A percentile compares a stretch with the other conserved stretches of the same genome.
phyloP scores from a whole-genome alignment of 2,329 filamentous ascomycete species.

The Pestalotiopsis sp. region DNA sequence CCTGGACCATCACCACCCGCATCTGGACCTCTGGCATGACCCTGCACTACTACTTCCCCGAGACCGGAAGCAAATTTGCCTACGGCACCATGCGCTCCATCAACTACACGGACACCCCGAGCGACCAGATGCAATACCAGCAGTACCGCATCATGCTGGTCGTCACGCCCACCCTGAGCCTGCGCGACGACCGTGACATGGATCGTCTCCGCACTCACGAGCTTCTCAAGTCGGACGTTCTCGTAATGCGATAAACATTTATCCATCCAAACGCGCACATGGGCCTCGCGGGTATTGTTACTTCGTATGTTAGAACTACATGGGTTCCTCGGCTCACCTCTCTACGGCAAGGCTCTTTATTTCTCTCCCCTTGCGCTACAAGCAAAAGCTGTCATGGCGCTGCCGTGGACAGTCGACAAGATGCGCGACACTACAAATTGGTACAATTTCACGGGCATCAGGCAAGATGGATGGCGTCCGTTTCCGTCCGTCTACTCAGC shows the following conservation, averaged over 20 bases:
- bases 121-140: slow-evolving; percentile 21
- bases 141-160: slow-evolving; percentile 29
- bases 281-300: not conserved
- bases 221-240: slow-evolving; percentile 28
- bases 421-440: not conserved
- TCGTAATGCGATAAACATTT: slow-evolving; percentile 29
- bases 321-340: not conserved
- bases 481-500: no score
- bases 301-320: slow-evolving; percentile 2
- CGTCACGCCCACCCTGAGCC: slow-evolving; percentile 22
- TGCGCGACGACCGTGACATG: slow-evolving; percentile 27
- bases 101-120: slow-evolving; percentile 15
- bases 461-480: no score
- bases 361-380: not conserved
- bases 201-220: slow-evolving; percentile 19
- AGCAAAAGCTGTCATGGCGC: not conserved
- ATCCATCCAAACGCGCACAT: not conserved
- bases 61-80: slow-evolving; percentile 25
- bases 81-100: slow-evolving; percentile 27
- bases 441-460: not conserved
- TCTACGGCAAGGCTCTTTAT: not conserved
- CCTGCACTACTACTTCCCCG: slow-evolving; percentile 30
- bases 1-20: slow-evolving; percentile 27
- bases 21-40: slow-evolving; percentile 31
- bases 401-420: not conserved